Percentiles rank a stretch among this genome's conserved stretches.
These are phyloP conservation scores for Mrakia blollopis DNA, from an alignment of 768 basidiomycete species.

Conservation along the genomic window DNA sequence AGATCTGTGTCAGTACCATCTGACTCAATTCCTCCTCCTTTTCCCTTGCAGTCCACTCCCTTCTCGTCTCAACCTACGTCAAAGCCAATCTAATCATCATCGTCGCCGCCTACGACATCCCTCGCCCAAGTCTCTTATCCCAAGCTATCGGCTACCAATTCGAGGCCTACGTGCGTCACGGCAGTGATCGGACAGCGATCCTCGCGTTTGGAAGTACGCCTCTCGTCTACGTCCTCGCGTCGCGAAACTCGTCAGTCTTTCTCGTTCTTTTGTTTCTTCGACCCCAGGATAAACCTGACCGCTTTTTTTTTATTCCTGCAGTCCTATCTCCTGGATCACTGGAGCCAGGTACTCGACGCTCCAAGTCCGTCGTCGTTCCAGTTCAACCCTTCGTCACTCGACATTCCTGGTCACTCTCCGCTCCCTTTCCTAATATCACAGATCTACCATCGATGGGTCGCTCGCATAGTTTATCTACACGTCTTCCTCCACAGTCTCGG, in stretches of 20 bases:
- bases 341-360: slow-evolving; percentile 22
- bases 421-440: not conserved
- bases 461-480: not conserved
- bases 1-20: not conserved
- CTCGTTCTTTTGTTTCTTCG: not conserved
- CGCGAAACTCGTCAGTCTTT: slow-evolving; percentile 11
- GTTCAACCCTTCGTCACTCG: too few relatives aligned
- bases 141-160: not conserved
- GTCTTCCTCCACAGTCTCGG: slow-evolving; percentile 8
- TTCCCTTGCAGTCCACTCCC: not conserved
- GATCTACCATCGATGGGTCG: slow-evolving; percentile 23
- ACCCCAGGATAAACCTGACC: not conserved
- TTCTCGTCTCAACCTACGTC: slow-evolving; percentile 6
- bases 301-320: not conserved
- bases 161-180: slow-evolving; percentile 13
- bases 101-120: not conserved
- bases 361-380: too few relatives aligned
- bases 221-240: slow-evolving; percentile 9
- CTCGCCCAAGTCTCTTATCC: not conserved
- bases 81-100: not conserved
- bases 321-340: slow-evolving; percentile 1
- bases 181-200: not conserved
- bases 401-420: too few relatives aligned
- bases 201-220: slow-evolving; percentile 12
- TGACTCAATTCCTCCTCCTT: not conserved